These are phyloP conservation scores for Calamus simplicifolius DNA, from an alignment of 176 grass and related monocot genomes.

Conservation along the genomic window DNA sequence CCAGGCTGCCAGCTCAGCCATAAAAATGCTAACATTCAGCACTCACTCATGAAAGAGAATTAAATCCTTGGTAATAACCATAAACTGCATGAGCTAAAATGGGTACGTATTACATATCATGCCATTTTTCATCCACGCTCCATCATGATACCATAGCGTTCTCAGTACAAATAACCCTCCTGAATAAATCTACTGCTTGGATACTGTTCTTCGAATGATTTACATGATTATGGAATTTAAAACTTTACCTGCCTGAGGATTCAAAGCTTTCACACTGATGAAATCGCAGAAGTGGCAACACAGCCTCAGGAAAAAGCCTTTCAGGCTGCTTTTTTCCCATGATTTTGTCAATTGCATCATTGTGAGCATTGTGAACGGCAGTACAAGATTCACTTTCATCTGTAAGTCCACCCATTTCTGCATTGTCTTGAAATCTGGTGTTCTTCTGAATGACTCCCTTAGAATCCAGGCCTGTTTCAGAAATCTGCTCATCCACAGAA, in stretches of 20 bases:
- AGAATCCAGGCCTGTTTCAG: constrained; percentile 22
- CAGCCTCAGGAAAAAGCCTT: constrained; percentile 31
- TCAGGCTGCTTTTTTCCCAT: constrained; percentile 20
- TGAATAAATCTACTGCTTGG: too few species aligned
- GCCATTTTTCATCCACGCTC: too few species aligned
- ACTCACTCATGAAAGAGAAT: too few species aligned
- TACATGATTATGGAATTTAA: not conserved
- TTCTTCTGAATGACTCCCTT: constrained; percentile 14
- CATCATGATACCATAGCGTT: too few species aligned
- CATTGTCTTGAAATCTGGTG: constrained; percentile 16
- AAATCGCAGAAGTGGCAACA: constrained; percentile 69
- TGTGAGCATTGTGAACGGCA: constrained; percentile 10
- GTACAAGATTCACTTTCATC: constrained; percentile 9
- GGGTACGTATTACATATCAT: too few species aligned
- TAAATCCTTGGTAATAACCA: too few species aligned
- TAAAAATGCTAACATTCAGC: too few species aligned
- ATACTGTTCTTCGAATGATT: not conserved
- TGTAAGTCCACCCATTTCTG: constrained; percentile 19
- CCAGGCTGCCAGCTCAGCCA: too few species aligned
- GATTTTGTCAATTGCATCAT: constrained; percentile 24
- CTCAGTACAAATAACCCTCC: not conserved
- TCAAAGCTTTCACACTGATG: constrained; percentile 59
- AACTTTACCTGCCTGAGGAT: constrained; percentile 59
- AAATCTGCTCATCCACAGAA: constrained; percentile 20
- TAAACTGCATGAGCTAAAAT: too few species aligned